Base-by-base conservation (phyloP, 306 rosid genomes). In the Rubus idaeus region DNA sequence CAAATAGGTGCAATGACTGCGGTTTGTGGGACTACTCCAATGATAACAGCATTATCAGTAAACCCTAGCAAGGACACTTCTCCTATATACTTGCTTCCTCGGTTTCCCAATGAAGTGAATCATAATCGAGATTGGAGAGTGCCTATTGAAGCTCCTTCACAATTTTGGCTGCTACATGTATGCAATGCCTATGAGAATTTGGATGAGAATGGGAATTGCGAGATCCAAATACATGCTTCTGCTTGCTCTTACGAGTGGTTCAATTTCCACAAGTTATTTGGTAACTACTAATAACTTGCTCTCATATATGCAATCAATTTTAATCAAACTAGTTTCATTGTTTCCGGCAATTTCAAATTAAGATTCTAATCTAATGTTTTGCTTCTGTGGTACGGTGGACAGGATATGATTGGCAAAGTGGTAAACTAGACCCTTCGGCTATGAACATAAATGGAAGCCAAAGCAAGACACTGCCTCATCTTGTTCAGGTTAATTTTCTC, bases 161-260 rank as follows among this genome's bases (percentile, higher is more conserved):
- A 86, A n/a, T 26, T 92, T 49, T 94, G 98, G 98, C 69, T 94
- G 0, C 86, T 92, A 0, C 98, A 94, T 64, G 97, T 92, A 73
- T 96, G 88, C 79, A 94, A 94, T 82, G 95, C 98, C 49, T 90
- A 83, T 53, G 85, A 90, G 68, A 47, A 52, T 69, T 58, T 10
- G 45, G 84, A 89, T 60, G 9, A 37, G 2, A 58, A 88, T 42
- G 93, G 91, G 3, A 86, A 62, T 69, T 81, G 80, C 44, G 84
- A 89, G 11, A 87, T 94, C 51, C 89, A 89, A 77, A 86, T 94
- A 17, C 93, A 75, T 3, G 98, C 96, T 14, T 65, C 85, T 42
- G 91, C 95, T 83, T 94, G 97, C 85, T 94, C 97, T 40, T 94
- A 94, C 72, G 89, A 88, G 3, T 94, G 98, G 97, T 94, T 94